Evolutionary conservation across 805 yeast genomes (phyloP).

Genomic region (Naumovozyma castellii): DNA sequence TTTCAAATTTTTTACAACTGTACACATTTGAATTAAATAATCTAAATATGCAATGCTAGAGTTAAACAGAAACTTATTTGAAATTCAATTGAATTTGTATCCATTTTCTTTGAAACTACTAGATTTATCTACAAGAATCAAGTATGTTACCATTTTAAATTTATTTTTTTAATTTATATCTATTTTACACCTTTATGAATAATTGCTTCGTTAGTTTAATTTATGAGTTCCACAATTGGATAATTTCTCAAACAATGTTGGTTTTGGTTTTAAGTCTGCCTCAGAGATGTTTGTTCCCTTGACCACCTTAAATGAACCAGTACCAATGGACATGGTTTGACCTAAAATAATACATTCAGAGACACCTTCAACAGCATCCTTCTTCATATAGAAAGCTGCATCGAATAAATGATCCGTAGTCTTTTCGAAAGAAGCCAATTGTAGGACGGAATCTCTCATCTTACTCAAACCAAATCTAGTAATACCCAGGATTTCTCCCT

Average conservation of each 20-base stretch:
- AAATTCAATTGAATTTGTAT: too few relatives aligned
- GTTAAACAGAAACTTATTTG: too few relatives aligned
- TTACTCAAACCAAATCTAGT: constrained; percentile 96
- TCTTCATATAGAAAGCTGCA: constrained; percentile 96
- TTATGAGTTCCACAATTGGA: constrained; percentile 12
- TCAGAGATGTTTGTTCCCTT: constrained; percentile 42
- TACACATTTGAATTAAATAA: too few relatives aligned
- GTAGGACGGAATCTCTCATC: constrained; percentile 96
- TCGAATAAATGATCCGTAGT: constrained; percentile 97
- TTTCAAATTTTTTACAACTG: too few relatives aligned
- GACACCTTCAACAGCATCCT: constrained; percentile 92
- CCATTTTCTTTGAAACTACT: too few relatives aligned
- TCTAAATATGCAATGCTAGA: too few relatives aligned
- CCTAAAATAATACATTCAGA: constrained; percentile 96
- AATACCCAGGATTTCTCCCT: constrained; percentile 96
- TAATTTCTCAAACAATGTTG: constrained; percentile 39
- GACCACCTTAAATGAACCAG: constrained; percentile 88
- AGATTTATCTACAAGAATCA: too few relatives aligned
- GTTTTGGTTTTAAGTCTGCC: constrained; percentile 36
- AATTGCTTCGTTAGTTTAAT: background rate
- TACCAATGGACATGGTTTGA: constrained; percentile 95
- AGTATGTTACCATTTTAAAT: too few relatives aligned
- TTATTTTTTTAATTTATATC: too few relatives aligned
- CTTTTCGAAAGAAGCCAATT: constrained; percentile 93
- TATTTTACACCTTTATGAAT: background rate